Base-by-base conservation (phyloP, 306 rosid genomes). In the Prunus fruticosa region DNA sequence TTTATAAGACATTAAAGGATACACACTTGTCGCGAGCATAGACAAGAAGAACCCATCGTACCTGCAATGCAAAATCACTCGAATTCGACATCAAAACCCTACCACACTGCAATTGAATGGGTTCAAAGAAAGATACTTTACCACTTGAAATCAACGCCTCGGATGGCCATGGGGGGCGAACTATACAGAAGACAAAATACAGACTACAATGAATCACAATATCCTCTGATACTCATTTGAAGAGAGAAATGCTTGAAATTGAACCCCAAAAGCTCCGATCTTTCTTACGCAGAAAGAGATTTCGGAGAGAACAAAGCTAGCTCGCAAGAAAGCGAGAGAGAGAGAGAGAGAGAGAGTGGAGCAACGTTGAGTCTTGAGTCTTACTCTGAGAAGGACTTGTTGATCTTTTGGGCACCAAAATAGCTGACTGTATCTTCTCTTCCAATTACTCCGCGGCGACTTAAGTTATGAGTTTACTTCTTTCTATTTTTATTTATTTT, bases 141-240 rank as follows among this genome's bases (percentile, higher is more conserved):
- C 99, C 99, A 95, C 84, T 92, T 95, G 94, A 95, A 95, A 88
- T 89, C 97, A 72, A 92, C 87, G 70, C 98, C 99, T 88, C 97
- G 85, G 73, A 92, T 83, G 43, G 97, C 97, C 99, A 95, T 95
- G 67, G 63, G 69, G 51, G 32, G n/a, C 16, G 68, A 69, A 43
- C 18, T 43, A 47, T 53, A n/a, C 6, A 2, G 78, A 32, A 50
- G 66, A 87, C 72, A 86, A 86, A 23, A 61, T 8, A 16, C 19
- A 61, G 65, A 1, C 86, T 85, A 83, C 63, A 50, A 68, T 30
- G 84, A 80, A 72, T 54, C n/a, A 63, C 51, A 23, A 67, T 73
- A 43, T 46, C 52, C 76, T 61, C 79, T 73, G 67, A 72, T 30
- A 49, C 15, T 41, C 82, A 76, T 80, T 71, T 34, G 58, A 54